Percentiles rank a stretch among this genome's conserved stretches.
Evolutionary conservation across 192 early-diverging fungal genomes (phyloP).

Genomic region (Coemansia nantahalensis): DNA sequence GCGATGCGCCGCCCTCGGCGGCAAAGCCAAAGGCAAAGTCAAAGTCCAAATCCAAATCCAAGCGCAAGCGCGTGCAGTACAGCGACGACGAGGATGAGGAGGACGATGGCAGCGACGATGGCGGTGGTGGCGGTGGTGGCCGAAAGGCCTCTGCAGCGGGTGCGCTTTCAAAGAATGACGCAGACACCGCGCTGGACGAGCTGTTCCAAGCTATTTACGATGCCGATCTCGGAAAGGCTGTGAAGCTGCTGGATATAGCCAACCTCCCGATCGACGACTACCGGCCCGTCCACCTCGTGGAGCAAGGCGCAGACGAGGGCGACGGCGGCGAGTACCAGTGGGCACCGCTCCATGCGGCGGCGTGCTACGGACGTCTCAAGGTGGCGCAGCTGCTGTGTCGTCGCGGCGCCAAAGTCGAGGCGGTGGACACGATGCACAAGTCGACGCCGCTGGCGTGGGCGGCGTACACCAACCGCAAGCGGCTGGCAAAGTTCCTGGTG

Average conservation of each 20-base stretch:
- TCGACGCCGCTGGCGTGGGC: slow-evolving; percentile 90
- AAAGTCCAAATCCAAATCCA: no score
- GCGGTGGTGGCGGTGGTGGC: slow-evolving; percentile 1
- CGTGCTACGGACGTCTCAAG: slow-evolving; percentile 73
- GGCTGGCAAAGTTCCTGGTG: slow-evolving; percentile 69
- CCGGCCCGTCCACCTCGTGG: slow-evolving; percentile 46
- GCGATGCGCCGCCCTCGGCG: background rate
- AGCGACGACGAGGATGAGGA: slow-evolving; percentile 11
- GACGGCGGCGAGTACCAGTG: slow-evolving; percentile 72
- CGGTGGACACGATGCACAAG: slow-evolving; percentile 80
- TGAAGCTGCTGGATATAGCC: slow-evolving; percentile 28
- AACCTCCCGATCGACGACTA: slow-evolving; percentile 39
- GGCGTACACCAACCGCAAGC: slow-evolving; percentile 72
- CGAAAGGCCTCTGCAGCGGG: background rate
- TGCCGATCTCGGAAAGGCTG: slow-evolving; percentile 32
- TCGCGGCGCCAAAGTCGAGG: slow-evolving; percentile 74
- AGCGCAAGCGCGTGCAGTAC: slow-evolving; percentile 36
- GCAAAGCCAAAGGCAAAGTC: no score
- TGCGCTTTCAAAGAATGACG: background rate
- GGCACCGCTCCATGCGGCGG: slow-evolving; percentile 82
- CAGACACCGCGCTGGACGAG: slow-evolving; percentile 21
- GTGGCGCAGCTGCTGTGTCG: slow-evolving; percentile 67
- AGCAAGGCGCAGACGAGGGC: slow-evolving; percentile 38
- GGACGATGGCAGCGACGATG: background rate
- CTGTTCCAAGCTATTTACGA: slow-evolving; percentile 52